Evolutionary conservation across 2,329 filamentous ascomycete genomes (phyloP).

Genomic region (Xylaria sp.): DNA sequence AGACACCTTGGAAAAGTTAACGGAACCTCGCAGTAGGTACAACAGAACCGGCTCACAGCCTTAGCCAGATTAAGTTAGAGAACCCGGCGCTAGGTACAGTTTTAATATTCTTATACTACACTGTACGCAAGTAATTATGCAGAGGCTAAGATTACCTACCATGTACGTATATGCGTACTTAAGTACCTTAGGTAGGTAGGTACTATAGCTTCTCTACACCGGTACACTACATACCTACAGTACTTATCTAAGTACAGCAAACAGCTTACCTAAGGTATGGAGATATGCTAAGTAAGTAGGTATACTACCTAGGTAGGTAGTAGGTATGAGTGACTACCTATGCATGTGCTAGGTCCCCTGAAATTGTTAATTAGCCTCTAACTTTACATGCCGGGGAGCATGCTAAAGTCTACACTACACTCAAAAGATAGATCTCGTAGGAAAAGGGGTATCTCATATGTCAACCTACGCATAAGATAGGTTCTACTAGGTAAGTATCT

Average conservation of each 20-base stretch:
- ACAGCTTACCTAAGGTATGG: too few species aligned
- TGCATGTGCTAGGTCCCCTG: too few species aligned
- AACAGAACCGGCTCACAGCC: slow-evolving; percentile 1
- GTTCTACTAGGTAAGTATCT: too few species aligned
- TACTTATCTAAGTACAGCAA: too few species aligned
- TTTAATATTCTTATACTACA: background rate
- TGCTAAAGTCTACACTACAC: background rate
- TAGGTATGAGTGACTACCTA: too few species aligned
- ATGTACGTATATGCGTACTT: background rate
- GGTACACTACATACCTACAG: too few species aligned
- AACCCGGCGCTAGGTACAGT: slow-evolving; percentile 19
- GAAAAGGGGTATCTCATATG: background rate
- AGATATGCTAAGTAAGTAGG: too few species aligned
- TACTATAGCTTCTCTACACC: too few species aligned
- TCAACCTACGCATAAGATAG: too few species aligned
- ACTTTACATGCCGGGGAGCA: background rate
- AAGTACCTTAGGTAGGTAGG: too few species aligned
- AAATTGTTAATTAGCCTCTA: background rate
- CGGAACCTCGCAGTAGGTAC: slow-evolving; percentile 1
- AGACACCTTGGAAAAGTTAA: background rate
- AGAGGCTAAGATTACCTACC: too few species aligned
- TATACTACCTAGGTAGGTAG: background rate
- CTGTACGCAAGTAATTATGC: background rate
- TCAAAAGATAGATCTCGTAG: background rate
- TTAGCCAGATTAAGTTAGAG: slow-evolving; percentile 27